Evolutionary conservation across 2,329 filamentous ascomycete genomes (phyloP).

Genomic region (Rhynchosporium secalis): DNA sequence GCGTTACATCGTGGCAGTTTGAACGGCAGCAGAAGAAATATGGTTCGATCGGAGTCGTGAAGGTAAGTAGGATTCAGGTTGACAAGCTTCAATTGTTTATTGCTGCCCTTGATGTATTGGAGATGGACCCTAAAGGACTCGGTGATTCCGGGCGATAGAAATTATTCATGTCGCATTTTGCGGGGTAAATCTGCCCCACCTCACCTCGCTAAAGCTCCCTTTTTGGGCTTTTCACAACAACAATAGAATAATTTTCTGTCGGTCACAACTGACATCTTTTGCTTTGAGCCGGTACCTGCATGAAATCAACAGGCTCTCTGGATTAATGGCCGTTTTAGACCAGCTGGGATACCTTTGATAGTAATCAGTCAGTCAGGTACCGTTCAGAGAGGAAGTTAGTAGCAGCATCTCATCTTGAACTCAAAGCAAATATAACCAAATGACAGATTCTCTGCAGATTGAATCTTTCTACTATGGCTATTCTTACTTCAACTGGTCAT

Average conservation of each 20-base stretch:
- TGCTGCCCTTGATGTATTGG: too few relatives aligned
- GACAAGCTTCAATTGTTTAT: too few relatives aligned
- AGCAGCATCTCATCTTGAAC: neutral
- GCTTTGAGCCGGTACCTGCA: constrained; percentile 15
- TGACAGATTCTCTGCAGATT: neutral
- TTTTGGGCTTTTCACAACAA: neutral
- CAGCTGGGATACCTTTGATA: neutral
- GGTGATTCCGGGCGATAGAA: too few relatives aligned
- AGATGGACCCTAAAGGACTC: neutral
- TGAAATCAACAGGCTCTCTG: neutral
- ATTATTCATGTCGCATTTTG: neutral
- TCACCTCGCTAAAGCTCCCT: neutral
- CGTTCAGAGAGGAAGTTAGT: neutral
- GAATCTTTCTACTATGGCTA: neutral
- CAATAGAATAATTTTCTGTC: neutral
- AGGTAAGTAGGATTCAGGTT: too few relatives aligned
- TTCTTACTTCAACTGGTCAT: neutral
- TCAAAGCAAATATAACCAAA: neutral
- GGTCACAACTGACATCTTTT: neutral
- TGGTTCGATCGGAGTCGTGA: too few relatives aligned
- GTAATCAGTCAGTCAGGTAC: neutral
- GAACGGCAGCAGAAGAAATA: too few relatives aligned
- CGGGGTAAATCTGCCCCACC: neutral
- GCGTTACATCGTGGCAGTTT: too few relatives aligned
- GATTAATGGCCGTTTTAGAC: constrained; percentile 19